Conservation (phyloP, 345 rosid genomes). For the Raphanus sativus region DNA sequence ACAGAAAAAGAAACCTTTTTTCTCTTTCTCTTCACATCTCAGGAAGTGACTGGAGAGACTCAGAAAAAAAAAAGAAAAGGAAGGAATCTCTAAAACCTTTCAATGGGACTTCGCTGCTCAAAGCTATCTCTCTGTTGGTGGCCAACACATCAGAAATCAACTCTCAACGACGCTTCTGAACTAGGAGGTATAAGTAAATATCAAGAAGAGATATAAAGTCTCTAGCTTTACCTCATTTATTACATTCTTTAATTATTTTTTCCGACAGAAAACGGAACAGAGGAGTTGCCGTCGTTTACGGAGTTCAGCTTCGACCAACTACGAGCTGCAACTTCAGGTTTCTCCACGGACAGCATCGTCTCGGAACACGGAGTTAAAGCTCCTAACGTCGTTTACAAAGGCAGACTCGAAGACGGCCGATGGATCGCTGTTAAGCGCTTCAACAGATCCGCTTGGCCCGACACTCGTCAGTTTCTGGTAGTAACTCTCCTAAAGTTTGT, state of each 20-base stretch:
- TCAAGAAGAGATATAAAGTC: too few relatives aligned
- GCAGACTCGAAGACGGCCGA: constrained; percentile 61
- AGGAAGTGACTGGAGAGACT: constrained; percentile 23
- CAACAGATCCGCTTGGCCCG: constrained; percentile 80
- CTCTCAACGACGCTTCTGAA: constrained; percentile 63
- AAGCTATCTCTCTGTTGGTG: constrained; percentile 85
- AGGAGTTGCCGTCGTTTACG: constrained; percentile 54
- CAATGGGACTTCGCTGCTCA: constrained; percentile 95
- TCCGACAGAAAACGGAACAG: constrained; percentile 58
- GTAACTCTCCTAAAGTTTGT: constrained; percentile 9
- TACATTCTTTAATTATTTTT: constrained; percentile 20
- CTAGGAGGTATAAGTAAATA: too few relatives aligned
- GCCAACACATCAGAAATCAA: constrained; percentile 69
- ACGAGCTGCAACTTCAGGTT: constrained; percentile 63
- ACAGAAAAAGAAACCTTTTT: background rate
- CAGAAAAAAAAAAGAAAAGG: background rate
- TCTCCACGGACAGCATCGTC: constrained; percentile 66
- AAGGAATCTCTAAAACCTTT: background rate
- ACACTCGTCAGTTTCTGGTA: constrained; percentile 80
- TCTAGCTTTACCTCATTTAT: constrained; percentile 22
- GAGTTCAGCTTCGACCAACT: constrained; percentile 72
- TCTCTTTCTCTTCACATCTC: background rate
- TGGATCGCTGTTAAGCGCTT: constrained; percentile 79
- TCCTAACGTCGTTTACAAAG: constrained; percentile 81
- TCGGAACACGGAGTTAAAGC: constrained; percentile 91